These are phyloP conservation scores for Nemania abortiva DNA, from an alignment of 2,329 filamentous ascomycete genomes.

Conservation along the genomic window DNA sequence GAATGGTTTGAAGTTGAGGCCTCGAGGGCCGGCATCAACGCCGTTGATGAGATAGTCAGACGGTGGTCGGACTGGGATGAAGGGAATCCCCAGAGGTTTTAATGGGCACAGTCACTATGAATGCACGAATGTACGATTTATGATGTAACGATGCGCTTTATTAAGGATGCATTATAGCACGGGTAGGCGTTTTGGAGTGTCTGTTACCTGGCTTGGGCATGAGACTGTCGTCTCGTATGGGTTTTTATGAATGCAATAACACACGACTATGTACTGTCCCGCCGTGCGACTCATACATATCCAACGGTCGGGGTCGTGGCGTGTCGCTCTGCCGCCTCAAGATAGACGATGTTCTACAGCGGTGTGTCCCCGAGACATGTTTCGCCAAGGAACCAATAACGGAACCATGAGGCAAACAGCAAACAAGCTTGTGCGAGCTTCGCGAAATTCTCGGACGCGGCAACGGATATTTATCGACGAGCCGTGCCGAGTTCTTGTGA, in stretches of 20 bases:
- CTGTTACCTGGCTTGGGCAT: background rate
- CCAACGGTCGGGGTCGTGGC: conserved; percentile 6
- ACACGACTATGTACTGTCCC: background rate
- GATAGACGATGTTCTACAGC: conserved; percentile 8
- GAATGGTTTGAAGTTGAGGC: conserved; percentile 97
- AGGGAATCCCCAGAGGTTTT: conserved; percentile 41
- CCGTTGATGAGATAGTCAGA: conserved; percentile 76
- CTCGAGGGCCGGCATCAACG: conserved; percentile 74
- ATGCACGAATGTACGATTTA: conserved; percentile 27
- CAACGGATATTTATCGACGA: background rate
- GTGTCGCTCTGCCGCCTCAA: conserved; percentile 1
- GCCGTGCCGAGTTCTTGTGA: background rate
- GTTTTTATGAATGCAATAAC: background rate
- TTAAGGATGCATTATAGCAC: conserved; percentile 3
- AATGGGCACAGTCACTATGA: conserved; percentile 24
- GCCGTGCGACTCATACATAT: background rate
- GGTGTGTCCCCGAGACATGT: conserved; percentile 2
- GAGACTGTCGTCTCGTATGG: background rate
- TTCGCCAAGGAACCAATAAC: background rate
- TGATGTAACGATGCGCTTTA: conserved; percentile 28
- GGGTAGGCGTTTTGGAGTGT: conserved; percentile 20
- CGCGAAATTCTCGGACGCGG: background rate
- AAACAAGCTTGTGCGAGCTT: background rate
- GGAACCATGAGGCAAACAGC: background rate
- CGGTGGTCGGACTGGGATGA: conserved; percentile 91